Percentiles rank a stretch among this genome's conserved stretches.
Evolutionary conservation across 2,329 filamentous ascomycete species (phyloP).

Genomic region (Sporothrix luriei): DNA sequence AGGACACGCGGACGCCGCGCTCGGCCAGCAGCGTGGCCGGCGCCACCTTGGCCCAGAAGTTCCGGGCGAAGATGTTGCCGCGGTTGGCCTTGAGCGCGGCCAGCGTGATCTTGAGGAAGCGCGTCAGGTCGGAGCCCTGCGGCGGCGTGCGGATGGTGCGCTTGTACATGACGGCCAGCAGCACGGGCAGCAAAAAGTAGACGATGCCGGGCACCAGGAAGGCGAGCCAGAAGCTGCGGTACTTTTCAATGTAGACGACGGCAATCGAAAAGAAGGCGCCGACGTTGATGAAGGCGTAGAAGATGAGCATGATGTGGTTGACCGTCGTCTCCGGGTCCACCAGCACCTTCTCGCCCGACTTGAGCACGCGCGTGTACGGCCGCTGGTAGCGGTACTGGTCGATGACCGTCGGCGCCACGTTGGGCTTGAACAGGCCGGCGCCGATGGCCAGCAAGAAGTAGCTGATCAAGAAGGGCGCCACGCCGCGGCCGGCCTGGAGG

Average conservation of each 20-base stretch:
- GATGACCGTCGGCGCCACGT: constrained; percentile 49
- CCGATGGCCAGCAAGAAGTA: constrained; percentile 68
- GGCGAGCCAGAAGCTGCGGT: constrained; percentile 73
- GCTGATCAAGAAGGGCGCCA: constrained; percentile 63
- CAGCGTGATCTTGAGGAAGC: constrained; percentile 58
- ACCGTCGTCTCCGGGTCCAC: constrained; percentile 52
- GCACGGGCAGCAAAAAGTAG: constrained; percentile 61
- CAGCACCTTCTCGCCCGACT: constrained; percentile 50
- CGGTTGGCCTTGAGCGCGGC: constrained; percentile 56
- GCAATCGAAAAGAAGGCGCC: constrained; percentile 62
- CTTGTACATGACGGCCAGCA: constrained; percentile 60
- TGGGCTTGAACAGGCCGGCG: constrained; percentile 72
- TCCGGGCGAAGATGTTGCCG: constrained; percentile 56
- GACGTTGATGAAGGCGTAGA: constrained; percentile 68
- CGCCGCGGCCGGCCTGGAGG: constrained; percentile 53
- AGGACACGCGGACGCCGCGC: constrained; percentile 58
- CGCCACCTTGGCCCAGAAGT: constrained; percentile 62
- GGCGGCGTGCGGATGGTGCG: constrained; percentile 61
- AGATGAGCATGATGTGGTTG: constrained; percentile 53
- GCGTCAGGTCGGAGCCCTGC: constrained; percentile 64
- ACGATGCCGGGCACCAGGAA: constrained; percentile 56
- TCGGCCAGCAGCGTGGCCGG: constrained; percentile 53
- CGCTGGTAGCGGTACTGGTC: constrained; percentile 50
- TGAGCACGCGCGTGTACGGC: constrained; percentile 48
- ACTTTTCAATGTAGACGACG: constrained; percentile 75